Evolutionary conservation across 805 yeast species (phyloP).

Genomic region (Wickerhamomyces queroliae): DNA sequence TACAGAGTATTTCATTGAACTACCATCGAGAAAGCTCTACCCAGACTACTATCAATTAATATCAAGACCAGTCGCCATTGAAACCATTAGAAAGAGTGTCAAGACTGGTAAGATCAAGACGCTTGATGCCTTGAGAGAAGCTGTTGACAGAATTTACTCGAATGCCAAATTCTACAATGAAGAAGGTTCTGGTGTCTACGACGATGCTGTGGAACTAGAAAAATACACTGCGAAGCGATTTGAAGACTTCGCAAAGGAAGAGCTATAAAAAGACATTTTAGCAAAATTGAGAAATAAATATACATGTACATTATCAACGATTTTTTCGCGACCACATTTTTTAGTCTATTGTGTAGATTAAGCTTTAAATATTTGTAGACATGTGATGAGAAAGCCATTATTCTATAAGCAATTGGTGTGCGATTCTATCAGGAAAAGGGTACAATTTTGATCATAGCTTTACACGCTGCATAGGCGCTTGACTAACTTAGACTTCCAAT

Average conservation of each 20-base stretch:
- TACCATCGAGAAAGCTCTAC: slow-evolving; percentile 70
- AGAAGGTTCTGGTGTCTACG: slow-evolving; percentile 82
- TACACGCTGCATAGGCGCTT: too few species aligned
- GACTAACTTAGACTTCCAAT: too few species aligned
- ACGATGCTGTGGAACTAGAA: slow-evolving; percentile 74
- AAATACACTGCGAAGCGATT: slow-evolving; percentile 57
- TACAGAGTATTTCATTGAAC: slow-evolving; percentile 53
- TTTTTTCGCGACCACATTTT: too few species aligned
- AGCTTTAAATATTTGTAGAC: too few species aligned
- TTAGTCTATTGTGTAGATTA: too few species aligned
- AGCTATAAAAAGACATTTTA: neutral
- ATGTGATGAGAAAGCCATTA: too few species aligned
- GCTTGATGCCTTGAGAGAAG: slow-evolving; percentile 47
- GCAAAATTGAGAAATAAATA: neutral
- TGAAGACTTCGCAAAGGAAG: slow-evolving; percentile 11
- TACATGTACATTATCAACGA: too few species aligned
- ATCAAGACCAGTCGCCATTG: slow-evolving; percentile 62
- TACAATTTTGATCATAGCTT: too few species aligned
- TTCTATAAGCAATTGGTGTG: too few species aligned
- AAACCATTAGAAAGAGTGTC: slow-evolving; percentile 51
- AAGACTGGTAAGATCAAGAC: slow-evolving; percentile 41
- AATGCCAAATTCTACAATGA: slow-evolving; percentile 88
- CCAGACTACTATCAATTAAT: slow-evolving; percentile 71
- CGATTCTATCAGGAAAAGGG: too few species aligned
- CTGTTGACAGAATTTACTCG: slow-evolving; percentile 66